A percentile compares a stretch with the other conserved stretches of the same genome.
Evolutionary conservation across 2,329 filamentous ascomycete genomes (phyloP).

Genomic region (Aspergillus pseudoviridinutans): DNA sequence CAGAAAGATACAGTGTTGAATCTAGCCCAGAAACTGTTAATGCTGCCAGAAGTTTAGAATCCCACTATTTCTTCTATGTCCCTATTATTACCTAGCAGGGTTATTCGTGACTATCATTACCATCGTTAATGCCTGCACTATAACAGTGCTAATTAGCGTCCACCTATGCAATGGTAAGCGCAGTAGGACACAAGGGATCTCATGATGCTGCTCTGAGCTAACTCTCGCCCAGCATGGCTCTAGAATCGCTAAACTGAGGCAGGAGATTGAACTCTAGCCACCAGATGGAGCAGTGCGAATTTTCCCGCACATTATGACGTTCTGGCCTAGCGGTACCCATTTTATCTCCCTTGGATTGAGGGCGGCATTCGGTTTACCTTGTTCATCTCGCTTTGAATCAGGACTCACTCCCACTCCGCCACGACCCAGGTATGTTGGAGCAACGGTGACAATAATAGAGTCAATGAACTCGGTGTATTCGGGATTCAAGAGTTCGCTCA

Average conservation of each 20-base stretch:
- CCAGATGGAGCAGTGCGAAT: conserved; percentile 30
- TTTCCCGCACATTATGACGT: conserved; percentile 75
- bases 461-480: conserved; percentile 61
- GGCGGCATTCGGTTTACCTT: conserved; percentile 55
- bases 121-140: not conserved
- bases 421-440: conserved; percentile 82
- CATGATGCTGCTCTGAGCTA: not conserved
- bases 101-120: not conserved
- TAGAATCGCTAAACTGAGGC: not conserved
- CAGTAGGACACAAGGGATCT: not conserved
- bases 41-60: not conserved
- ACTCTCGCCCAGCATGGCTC: not conserved
- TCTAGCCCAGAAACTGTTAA: not conserved
- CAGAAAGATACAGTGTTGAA: not conserved
- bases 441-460: conserved; percentile 81
- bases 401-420: conserved; percentile 79
- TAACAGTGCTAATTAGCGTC: not conserved
- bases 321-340: conserved; percentile 77
- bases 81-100: not conserved
- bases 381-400: conserved; percentile 48
- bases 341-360: conserved; percentile 62
- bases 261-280: conserved; percentile 1
- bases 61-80: not conserved
- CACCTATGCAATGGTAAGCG: not conserved
- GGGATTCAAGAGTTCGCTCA: conserved; percentile 72